Percentiles rank a stretch among this genome's conserved stretches.
These are phyloP conservation scores for Lolium perenne DNA, from an alignment of 176 grass and related monocot genomes.

Conservation along the genomic window DNA sequence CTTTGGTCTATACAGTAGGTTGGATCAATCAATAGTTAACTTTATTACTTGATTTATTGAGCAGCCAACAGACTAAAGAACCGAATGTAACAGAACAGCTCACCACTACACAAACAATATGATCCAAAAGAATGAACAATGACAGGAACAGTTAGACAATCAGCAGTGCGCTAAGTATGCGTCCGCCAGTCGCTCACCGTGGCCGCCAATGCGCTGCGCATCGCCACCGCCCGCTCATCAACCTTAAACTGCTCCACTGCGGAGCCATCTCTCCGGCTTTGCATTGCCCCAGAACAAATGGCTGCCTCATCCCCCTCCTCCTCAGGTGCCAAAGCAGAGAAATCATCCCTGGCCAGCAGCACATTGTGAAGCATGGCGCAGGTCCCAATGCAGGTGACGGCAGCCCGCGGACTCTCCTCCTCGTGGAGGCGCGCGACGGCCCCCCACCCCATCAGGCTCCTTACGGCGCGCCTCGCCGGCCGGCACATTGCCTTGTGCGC, in stretches of 20 bases:
- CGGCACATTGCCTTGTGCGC: conserved; percentile 58
- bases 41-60: conserved; percentile 47
- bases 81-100: conserved; percentile 44
- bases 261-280: conserved; percentile 6
- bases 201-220: conserved; percentile 50
- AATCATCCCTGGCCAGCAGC: conserved; percentile 74
- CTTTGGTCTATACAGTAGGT: no score
- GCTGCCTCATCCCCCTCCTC: conserved; percentile 2
- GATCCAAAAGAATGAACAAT: conserved; percentile 50
- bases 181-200: conserved; percentile 19
- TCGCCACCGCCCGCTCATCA: conserved; percentile 48
- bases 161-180: conserved; percentile 19
- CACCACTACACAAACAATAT: conserved; percentile 33
- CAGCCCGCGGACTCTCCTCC: conserved; percentile 60
- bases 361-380: conserved; percentile 90
- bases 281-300: background rate
- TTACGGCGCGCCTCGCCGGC: conserved; percentile 48
- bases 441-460: conserved; percentile 78
- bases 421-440: conserved; percentile 55
- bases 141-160: conserved; percentile 26
- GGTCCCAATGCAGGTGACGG: conserved; percentile 69
- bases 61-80: conserved; percentile 38
- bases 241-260: conserved; percentile 37
- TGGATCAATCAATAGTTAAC: conserved; percentile 4
- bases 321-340: conserved; percentile 62